Evolutionary conservation across 1,139 yeast species (phyloP), one percentile per base, ranked within the genome.

Genomic region (Blastobotrys buckinghamii): DNA sequence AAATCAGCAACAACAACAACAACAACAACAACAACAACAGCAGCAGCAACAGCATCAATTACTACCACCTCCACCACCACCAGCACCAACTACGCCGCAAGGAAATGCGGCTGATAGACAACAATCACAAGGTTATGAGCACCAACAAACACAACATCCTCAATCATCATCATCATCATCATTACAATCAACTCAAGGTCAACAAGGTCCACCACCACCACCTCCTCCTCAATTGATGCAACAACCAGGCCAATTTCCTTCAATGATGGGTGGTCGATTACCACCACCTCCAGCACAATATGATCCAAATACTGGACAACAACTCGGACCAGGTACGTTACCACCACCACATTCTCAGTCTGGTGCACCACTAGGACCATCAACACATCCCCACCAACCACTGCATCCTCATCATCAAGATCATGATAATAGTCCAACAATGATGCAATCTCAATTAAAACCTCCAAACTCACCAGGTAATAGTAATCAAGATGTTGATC

Each of bases 401-500:
- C 44, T 39, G 35, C 24, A 22, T 5, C 24, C 24, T 13, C 38
- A 16, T 26, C 50, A 15, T 26, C 50, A 47, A 29, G n/a, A 45
- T 30, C 52, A 48, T 24, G 55, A 51, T 34, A 55, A 50, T 1
- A 51, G 41, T 22, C 49, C 36, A 20, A 36, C 37, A 24, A 22
- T 40, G 44, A 37, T 22, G 22, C 38, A 41, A 16, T 2, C 6
- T 22, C 45, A 32, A 13, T 22, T 32, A 5, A 22, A 32, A 19
- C 38, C 15, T 4, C 22, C 38, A 8, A 19, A 15, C 19, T 16
- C 20, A 9, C 22, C 20, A 9, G 38, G 24, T 15, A 17, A 33
- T n/a, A 19, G 3, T 16, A 16, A 17, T 6, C 38, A 34, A 19
- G 24, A 34, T 17, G 24, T 34, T 16, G 24, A 34, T 34, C 38